phyloP scores from a whole-genome alignment of 2,329 filamentous ascomycete species.

The Colletotrichum falcatum region DNA sequence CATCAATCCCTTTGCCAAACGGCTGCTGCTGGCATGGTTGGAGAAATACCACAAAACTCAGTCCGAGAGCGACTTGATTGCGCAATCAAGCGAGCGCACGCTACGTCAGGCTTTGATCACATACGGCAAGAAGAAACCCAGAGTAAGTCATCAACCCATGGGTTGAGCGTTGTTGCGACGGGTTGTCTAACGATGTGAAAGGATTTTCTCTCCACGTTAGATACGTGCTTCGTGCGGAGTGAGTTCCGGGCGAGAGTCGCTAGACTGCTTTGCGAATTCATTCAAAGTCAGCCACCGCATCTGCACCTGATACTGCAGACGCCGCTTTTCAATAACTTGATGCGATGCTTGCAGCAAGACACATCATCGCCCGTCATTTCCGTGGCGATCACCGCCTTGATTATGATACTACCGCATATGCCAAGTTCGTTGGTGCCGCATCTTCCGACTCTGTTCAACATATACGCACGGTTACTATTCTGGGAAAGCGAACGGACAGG shows the following conservation, averaged over 20 bases:
- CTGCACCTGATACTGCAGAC: slow-evolving; percentile 80
- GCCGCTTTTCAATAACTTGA: slow-evolving; percentile 75
- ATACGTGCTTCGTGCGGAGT: slow-evolving; percentile 74
- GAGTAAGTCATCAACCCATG: slow-evolving; percentile 46
- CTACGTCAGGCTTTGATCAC: slow-evolving; percentile 64
- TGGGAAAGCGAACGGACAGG: slow-evolving; percentile 72
- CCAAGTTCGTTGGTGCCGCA: slow-evolving; percentile 76
- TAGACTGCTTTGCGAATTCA: slow-evolving; percentile 77
- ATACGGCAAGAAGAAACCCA: slow-evolving; percentile 77
- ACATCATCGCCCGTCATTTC: slow-evolving; percentile 83
- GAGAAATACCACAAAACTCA: slow-evolving; percentile 51
- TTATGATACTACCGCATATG: slow-evolving; percentile 87
- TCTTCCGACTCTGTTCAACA: slow-evolving; percentile 81
- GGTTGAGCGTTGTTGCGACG: slow-evolving; percentile 12
- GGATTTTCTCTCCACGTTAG: slow-evolving; percentile 74
- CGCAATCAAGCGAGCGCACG: slow-evolving; percentile 62
- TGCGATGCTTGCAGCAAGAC: slow-evolving; percentile 81
- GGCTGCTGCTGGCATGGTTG: slow-evolving; percentile 69
- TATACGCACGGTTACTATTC: slow-evolving; percentile 83
- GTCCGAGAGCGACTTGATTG: slow-evolving; percentile 51
- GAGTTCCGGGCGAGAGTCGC: slow-evolving; percentile 73
- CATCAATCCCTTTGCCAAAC: slow-evolving; percentile 65
- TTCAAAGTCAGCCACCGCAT: slow-evolving; percentile 83
- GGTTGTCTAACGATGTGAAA: slow-evolving; percentile 48
- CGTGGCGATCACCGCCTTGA: slow-evolving; percentile 77